These are phyloP conservation scores for Simplicillium aogashimaense DNA, from an alignment of 2,329 filamentous ascomycete species.

Conservation along the genomic window DNA sequence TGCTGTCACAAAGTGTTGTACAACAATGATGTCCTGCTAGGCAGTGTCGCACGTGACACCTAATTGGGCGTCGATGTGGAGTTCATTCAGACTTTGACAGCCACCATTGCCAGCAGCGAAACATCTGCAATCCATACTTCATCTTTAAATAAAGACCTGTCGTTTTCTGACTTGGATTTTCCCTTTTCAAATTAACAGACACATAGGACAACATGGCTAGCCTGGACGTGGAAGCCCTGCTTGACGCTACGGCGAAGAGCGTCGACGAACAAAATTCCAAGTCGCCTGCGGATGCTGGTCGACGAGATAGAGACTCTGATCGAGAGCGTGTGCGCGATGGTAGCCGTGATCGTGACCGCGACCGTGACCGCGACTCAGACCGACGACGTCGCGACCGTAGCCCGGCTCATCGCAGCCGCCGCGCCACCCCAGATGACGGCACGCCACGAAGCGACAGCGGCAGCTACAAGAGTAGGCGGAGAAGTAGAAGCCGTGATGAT, in stretches of 20 bases:
- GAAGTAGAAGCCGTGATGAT: conserved; percentile 70
- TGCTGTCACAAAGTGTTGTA: no score
- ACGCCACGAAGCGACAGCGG: conserved; percentile 67
- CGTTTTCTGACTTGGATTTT: not conserved
- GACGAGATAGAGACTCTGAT: conserved; percentile 44
- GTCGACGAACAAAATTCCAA: conserved; percentile 37
- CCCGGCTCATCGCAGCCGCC: conserved; percentile 30
- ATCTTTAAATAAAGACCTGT: not conserved
- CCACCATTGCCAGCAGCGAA: no score
- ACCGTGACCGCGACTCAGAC: conserved; percentile 38
- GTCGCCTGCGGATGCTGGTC: conserved; percentile 37
- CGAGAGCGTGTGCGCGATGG: conserved; percentile 47
- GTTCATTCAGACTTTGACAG: no score
- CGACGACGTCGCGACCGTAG: conserved; percentile 41
- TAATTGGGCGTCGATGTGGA: no score
- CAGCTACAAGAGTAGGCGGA: conserved; percentile 72
- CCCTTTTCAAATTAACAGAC: conserved; percentile 1
- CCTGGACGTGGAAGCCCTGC: conserved; percentile 76
- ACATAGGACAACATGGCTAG: conserved; percentile 30
- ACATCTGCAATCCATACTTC: not conserved
- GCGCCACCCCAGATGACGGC: conserved; percentile 46
- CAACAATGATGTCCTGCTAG: no score
- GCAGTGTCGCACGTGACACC: no score
- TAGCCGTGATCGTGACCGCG: conserved; percentile 45
- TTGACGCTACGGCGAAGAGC: conserved; percentile 71